A percentile compares a stretch with the other conserved stretches of the same genome.
phyloP scores from a whole-genome alignment of 2,329 filamentous ascomycete species.

The Cadophora sp. region DNA sequence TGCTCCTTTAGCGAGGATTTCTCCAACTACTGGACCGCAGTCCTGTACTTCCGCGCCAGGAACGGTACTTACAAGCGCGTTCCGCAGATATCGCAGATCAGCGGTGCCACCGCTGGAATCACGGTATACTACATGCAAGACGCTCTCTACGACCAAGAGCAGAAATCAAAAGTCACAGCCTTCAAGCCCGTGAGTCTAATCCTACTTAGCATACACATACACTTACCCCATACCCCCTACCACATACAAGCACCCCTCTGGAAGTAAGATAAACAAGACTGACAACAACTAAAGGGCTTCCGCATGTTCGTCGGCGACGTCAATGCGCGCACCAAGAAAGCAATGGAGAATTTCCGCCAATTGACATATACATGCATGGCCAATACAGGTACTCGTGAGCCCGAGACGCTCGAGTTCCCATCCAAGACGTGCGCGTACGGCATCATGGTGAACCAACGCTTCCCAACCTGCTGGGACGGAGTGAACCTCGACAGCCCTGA shows the following conservation, averaged over 20 bases:
- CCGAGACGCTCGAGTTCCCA: conserved; percentile 50
- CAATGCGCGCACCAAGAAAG: conserved; percentile 45
- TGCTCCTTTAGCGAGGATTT: conserved; percentile 47
- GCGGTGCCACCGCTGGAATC: conserved; percentile 46
- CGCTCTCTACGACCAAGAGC: conserved; percentile 39
- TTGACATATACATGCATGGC: conserved; percentile 53
- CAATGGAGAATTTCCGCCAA: conserved; percentile 50
- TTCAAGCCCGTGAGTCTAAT: conserved; percentile 50
- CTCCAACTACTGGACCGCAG: conserved; percentile 46
- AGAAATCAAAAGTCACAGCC: conserved; percentile 50
- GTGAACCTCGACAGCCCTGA: conserved; percentile 31
- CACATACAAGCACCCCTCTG: no score
- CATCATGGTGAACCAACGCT: conserved; percentile 44
- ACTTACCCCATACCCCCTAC: no score
- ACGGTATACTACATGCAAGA: conserved; percentile 47
- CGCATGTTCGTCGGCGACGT: conserved; percentile 53
- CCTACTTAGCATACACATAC: no score
- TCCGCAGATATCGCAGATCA: conserved; percentile 42
- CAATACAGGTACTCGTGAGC: conserved; percentile 47
- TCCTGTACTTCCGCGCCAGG: conserved; percentile 41
- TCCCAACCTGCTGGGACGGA: conserved; percentile 36
- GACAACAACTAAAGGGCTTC: conserved; percentile 18
- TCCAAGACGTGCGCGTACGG: conserved; percentile 39
- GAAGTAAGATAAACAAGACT: neutral
- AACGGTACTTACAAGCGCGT: conserved; percentile 45